phyloP scores from a whole-genome alignment of 1,284 basidiomycete genomes.

The Sporisorium scitamineum region DNA sequence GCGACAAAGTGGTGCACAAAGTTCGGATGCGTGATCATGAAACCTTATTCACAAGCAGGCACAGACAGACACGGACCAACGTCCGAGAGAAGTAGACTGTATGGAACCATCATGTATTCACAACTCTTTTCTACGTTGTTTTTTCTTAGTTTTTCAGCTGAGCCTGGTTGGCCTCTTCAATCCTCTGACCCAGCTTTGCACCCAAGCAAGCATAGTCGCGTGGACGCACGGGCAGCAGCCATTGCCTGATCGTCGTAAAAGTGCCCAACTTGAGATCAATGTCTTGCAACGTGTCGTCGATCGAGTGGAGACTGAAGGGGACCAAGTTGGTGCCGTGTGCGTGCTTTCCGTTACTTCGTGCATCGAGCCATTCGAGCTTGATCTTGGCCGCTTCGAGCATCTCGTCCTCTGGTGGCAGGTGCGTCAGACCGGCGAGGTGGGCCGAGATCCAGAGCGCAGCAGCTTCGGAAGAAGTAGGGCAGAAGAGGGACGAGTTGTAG shows the following conservation, averaged over 20 bases:
- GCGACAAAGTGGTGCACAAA: too few relatives aligned
- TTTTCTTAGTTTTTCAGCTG: constrained; percentile 8
- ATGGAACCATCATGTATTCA: not conserved
- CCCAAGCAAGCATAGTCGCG: constrained; percentile 28
- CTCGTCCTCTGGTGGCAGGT: constrained; percentile 36
- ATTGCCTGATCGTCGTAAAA: constrained; percentile 42
- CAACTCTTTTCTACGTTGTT: not conserved
- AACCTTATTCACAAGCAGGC: too few relatives aligned
- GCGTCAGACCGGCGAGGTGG: constrained; percentile 45
- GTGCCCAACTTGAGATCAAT: constrained; percentile 38
- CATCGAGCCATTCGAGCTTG: constrained; percentile 58
- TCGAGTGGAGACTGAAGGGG: constrained; percentile 60
- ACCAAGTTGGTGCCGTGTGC: constrained; percentile 58
- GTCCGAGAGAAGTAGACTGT: not conserved
- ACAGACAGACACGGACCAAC: too few relatives aligned
- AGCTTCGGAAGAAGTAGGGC: constrained; percentile 57
- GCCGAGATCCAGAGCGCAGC: constrained; percentile 58
- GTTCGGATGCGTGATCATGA: too few relatives aligned
- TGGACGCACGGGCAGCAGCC: constrained; percentile 59
- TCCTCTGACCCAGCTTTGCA: constrained; percentile 17
- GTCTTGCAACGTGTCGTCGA: constrained; percentile 58
- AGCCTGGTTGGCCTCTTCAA: constrained; percentile 9
- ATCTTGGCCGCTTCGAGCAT: constrained; percentile 33
- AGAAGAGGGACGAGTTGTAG: constrained; percentile 59
- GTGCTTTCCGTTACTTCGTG: constrained; percentile 56